phyloP scores from a whole-genome alignment of 2,329 filamentous ascomycete species.

The Fusarium buxicola region DNA sequence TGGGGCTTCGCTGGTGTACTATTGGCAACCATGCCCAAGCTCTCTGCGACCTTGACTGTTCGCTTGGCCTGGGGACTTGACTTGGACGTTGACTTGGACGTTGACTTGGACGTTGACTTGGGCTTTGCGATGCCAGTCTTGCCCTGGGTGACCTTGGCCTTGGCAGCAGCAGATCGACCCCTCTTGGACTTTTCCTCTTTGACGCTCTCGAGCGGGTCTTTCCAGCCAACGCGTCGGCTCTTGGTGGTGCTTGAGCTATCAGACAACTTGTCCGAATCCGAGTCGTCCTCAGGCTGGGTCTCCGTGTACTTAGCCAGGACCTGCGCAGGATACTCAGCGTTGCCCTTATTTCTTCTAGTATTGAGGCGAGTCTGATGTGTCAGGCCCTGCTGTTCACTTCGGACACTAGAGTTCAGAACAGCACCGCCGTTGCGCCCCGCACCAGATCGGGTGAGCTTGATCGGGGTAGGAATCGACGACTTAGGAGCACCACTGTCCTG shows the following conservation, averaged over 20 bases:
- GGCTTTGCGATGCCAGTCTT: slow-evolving; percentile 49
- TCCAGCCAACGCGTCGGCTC: slow-evolving; percentile 50
- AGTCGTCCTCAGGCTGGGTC: slow-evolving; percentile 36
- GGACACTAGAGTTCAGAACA: slow-evolving; percentile 42
- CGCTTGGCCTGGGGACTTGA: slow-evolving; percentile 41
- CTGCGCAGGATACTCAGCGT: slow-evolving; percentile 51
- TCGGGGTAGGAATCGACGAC: slow-evolving; percentile 52
- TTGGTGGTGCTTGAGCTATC: slow-evolving; percentile 27
- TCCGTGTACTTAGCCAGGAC: slow-evolving; percentile 49
- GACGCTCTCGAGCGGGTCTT: slow-evolving; percentile 47
- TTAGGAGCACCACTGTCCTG: slow-evolving; percentile 34
- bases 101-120: slow-evolving; percentile 26
- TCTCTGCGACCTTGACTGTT: slow-evolving; percentile 46
- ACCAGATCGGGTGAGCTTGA: slow-evolving; percentile 47
- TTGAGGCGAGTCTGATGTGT: slow-evolving; percentile 51
- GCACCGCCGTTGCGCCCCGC: slow-evolving; percentile 40
- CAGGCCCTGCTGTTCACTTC: slow-evolving; percentile 50
- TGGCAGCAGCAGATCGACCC: slow-evolving; percentile 36
- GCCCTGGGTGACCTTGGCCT: slow-evolving; percentile 39
- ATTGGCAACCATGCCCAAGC: slow-evolving; percentile 50
- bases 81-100: slow-evolving; percentile 36
- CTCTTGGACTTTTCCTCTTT: slow-evolving; percentile 45
- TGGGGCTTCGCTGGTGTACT: slow-evolving; percentile 51
- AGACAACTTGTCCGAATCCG: slow-evolving; percentile 23
- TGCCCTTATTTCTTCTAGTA: slow-evolving; percentile 52